Base-by-base conservation (phyloP, 495 filamentous ascomycete species). In the Penicillium chermesinum region DNA sequence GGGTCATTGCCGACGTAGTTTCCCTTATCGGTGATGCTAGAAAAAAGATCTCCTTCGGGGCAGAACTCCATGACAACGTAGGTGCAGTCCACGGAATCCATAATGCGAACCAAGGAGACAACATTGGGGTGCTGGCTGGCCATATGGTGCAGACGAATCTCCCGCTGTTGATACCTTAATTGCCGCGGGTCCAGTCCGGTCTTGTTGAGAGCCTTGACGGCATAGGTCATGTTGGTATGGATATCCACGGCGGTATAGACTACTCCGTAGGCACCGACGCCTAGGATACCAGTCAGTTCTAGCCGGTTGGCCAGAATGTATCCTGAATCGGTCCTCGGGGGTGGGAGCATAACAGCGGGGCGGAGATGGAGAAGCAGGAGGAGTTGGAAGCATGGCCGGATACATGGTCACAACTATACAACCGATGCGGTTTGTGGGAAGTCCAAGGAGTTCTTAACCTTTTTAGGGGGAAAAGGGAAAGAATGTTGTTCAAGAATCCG, bases 51-150 rank as follows among this genome's bases (percentile, higher is more conserved):
- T 53, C 93, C 93, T 67, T 99, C 93, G 8, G 91, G 88, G 70
- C 93, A 97, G 67, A 87, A 97, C 67, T 99, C 93, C 66, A 99
- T 80, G 43, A 99, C 85, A 56, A 99, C 94, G 72, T 88, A 97
- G 53, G 88, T 95, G 75, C 90, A 96, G 67, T 97, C 91, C 45
- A 79, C 72, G 58, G 84, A 84, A 68, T 96, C 91, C 77, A 96
- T 83, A 58, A 99, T 96, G 76, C 90, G 89, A 41, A 89, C 76
- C 69, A 99, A 78, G 53, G 90, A 94, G 52, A 97, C 91, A 51
- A 99, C 87, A 65, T 96, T 95, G 55, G 84, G 83, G 55, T 97
- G 94, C 54, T 79, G 80, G 54, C 88, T 91, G 54, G 90, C 94
- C 61, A 80, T 67, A 67, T 95, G 83, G 71, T 99, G 93, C 32